These are phyloP conservation scores for Claviceps arundinis DNA, from an alignment of 2,329 filamentous ascomycete species.

Conservation along the genomic window DNA sequence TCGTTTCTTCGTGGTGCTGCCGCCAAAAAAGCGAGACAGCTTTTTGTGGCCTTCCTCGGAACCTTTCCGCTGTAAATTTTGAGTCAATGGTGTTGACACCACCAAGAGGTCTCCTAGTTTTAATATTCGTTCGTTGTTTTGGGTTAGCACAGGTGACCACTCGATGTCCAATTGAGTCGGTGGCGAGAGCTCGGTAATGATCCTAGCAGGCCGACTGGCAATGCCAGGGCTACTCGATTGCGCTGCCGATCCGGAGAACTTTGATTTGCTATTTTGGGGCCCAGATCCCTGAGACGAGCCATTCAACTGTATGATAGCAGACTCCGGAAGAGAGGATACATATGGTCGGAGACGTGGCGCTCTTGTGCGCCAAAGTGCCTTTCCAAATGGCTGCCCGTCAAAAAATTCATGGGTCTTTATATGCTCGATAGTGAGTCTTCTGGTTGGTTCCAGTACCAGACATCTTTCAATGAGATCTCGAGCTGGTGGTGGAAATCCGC, in stretches of 20 bases:
- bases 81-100: conserved; percentile 61
- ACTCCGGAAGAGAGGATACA: conserved; percentile 61
- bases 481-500: conserved; percentile 74
- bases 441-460: conserved; percentile 74
- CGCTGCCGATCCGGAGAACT: conserved; percentile 16
- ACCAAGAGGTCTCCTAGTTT: conserved; percentile 89
- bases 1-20: conserved; percentile 80
- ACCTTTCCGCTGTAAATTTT: conserved; percentile 58
- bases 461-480: conserved; percentile 83
- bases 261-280: conserved; percentile 15
- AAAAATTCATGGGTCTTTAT: conserved; percentile 97
- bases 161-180: conserved; percentile 95
- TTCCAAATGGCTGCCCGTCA: conserved; percentile 72
- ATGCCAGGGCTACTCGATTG: conserved; percentile 28
- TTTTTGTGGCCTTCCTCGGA: conserved; percentile 71
- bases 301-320: conserved; percentile 61
- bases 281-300: conserved; percentile 25
- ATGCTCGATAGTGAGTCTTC: conserved; percentile 80
- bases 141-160: conserved; percentile 90
- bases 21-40: conserved; percentile 84
- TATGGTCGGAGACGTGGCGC: conserved; percentile 80
- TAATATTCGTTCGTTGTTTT: conserved; percentile 83
- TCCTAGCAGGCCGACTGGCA: conserved; percentile 51
- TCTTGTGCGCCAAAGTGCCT: conserved; percentile 76
- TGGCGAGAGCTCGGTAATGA: conserved; percentile 93